Evolutionary conservation across 768 basidiomycete species (phyloP).

Genomic region (Russula compacta): DNA sequence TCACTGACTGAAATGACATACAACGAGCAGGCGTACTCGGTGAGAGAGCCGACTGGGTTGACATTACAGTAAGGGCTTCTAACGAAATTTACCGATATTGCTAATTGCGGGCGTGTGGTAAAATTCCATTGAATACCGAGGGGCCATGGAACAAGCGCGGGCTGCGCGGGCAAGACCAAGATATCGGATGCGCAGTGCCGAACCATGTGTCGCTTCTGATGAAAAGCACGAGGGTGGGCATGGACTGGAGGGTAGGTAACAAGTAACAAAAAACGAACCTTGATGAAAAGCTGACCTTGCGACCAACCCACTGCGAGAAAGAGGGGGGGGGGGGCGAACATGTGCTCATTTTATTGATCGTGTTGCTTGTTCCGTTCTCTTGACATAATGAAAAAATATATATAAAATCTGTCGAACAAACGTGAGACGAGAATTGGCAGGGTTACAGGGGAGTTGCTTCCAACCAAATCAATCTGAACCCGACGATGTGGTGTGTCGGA

Average conservation of each 20-base stretch:
- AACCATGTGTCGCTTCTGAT: not conserved
- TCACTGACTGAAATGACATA: not conserved
- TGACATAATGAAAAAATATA: not conserved
- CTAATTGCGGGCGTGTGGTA: not conserved
- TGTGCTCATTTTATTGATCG: too few species aligned
- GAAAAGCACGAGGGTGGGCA: not conserved
- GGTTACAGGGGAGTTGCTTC: not conserved
- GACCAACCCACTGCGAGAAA: not conserved
- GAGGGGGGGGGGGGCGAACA: too few species aligned
- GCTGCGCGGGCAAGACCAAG: not conserved
- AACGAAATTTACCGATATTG: constrained; percentile 4
- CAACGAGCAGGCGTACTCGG: not conserved
- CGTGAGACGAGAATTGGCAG: not conserved
- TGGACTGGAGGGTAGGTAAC: not conserved
- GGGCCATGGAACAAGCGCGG: not conserved
- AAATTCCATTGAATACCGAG: not conserved
- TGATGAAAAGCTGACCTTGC: not conserved
- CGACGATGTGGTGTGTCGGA: not conserved
- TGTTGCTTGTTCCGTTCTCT: not conserved
- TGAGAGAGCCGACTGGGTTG: not conserved
- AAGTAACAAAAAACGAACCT: not conserved
- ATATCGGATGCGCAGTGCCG: not conserved
- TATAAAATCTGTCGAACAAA: too few species aligned
- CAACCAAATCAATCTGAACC: not conserved
- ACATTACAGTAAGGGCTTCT: not conserved